Evolutionary conservation across 306 rosid genomes (phyloP), one percentile per base, ranked within the genome.

Genomic region (Macrotyloma uniflorum): DNA sequence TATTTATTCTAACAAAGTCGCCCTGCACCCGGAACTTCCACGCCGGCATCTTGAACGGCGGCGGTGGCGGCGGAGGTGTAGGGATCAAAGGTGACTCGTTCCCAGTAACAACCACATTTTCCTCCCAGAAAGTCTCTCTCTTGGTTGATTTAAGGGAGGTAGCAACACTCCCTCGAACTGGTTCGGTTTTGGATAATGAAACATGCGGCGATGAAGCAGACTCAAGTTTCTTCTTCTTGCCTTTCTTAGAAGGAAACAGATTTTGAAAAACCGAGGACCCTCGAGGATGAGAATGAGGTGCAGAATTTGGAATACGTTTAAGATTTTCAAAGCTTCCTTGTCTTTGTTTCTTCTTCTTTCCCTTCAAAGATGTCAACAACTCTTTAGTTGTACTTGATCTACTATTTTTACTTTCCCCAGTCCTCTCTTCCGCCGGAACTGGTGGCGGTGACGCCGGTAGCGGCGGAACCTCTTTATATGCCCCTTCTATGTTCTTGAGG

Each of bases 41-140:
- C 3, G 68, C 87, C 16, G 79, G 90, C 64, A 87, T 69, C 18
- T 79, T 87, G 77, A 92, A 95, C 0, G 93, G 97, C 0, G 96
- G 91, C 0, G 90, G 97, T 0, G 98, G 97, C 0, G 98, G 93
- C 0, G 91, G 93, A 5, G 97, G 96, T 26, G 88, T 87, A 54
- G 87, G 77, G 33, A 24, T 79, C 72, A 87, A 54, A 1, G 95
- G 92, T 0, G 98, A 95, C 59, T 85, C 90, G 5, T 85, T 84
- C 7, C 93, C 93, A 1, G 47, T 55, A 45, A 15, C 45, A 10
- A 28, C 40, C 8, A 70, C 62, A 40, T 46, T 82, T 14, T 86
- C 86, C 1, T 83, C 88, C 50, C 32, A 77, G 74, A 74, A 70
- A 43, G 13, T 77, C 33, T 80, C 87, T 54, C 76, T 36, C 67